Evolutionary conservation across 179 eudicot genomes (phyloP).

Genomic region (Camellia oleifera): DNA sequence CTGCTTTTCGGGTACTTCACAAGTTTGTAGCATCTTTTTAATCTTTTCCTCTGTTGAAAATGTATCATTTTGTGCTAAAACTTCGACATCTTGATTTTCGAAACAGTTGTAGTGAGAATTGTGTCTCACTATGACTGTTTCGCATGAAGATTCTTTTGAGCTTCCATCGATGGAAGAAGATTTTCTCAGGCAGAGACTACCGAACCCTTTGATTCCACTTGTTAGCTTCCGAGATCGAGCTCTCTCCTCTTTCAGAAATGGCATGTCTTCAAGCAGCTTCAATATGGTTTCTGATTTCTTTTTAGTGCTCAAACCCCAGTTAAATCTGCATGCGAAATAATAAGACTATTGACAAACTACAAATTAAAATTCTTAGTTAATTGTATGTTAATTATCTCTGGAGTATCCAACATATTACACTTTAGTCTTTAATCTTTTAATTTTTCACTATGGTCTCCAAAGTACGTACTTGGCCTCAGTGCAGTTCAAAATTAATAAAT

Average conservation of each 20-base stretch:
- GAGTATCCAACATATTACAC: too few species aligned
- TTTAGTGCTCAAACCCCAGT: constrained; percentile 68
- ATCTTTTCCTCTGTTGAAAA: too few species aligned
- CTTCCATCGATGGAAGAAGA: constrained; percentile 1
- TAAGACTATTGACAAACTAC: neutral
- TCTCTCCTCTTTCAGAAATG: constrained; percentile 66
- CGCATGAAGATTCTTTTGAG: constrained; percentile 8
- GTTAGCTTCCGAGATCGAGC: constrained; percentile 50
- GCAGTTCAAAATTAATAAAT: too few species aligned
- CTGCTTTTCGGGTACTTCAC: neutral
- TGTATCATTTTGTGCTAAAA: neutral
- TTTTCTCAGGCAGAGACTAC: constrained; percentile 39
- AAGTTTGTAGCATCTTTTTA: neutral
- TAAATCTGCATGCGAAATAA: constrained; percentile 42
- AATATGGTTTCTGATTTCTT: constrained; percentile 56
- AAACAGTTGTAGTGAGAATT: constrained; percentile 48
- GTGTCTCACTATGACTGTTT: constrained; percentile 26
- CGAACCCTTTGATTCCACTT: constrained; percentile 70
- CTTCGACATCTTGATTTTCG: constrained; percentile 19
- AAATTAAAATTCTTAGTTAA: too few species aligned
- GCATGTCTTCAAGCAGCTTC: constrained; percentile 48
- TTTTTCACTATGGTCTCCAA: too few species aligned
- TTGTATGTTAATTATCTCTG: too few species aligned
- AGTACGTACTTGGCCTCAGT: too few species aligned
- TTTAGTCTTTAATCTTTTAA: too few species aligned